Evolutionary conservation across 179 eudicot species (phyloP).

Genomic region (Silene coronaria): DNA sequence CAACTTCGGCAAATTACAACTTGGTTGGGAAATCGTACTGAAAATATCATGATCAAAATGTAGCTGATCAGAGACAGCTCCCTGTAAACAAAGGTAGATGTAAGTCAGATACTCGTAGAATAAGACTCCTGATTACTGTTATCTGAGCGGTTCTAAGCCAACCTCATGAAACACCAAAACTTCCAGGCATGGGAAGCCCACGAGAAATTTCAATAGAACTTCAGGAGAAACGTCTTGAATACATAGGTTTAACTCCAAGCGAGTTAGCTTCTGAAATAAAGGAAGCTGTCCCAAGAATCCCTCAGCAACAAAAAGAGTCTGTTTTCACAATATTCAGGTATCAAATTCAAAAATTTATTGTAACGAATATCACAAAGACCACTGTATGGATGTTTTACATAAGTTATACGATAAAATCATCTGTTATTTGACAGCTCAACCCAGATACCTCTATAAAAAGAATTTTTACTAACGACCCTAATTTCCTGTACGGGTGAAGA

Average conservation of each 20-base stretch:
- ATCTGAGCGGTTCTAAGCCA: background rate
- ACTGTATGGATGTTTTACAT: too few species aligned
- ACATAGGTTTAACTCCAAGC: conserved; percentile 29
- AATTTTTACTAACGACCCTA: too few species aligned
- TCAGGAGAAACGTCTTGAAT: conserved; percentile 18
- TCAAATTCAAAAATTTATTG: conserved; percentile 5
- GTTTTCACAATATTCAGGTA: conserved; percentile 6
- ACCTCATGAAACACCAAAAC: conserved; percentile 31
- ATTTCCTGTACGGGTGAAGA: too few species aligned
- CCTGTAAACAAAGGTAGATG: conserved; percentile 24
- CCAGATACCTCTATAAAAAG: too few species aligned
- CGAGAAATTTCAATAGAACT: conserved; percentile 30
- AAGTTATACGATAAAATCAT: too few species aligned
- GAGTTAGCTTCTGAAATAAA: conserved; percentile 34
- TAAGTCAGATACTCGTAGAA: background rate
- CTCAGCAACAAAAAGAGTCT: conserved; percentile 33
- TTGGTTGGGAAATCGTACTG: conserved; percentile 22
- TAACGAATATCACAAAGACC: background rate
- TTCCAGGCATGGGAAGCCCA: conserved; percentile 30
- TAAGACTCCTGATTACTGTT: background rate
- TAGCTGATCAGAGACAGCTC: conserved; percentile 18
- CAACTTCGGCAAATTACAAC: conserved; percentile 26
- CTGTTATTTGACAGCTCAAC: too few species aligned
- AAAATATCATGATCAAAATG: conserved; percentile 14
- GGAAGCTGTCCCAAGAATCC: conserved; percentile 28